phyloP scores from a whole-genome alignment of 441 rosid species.

The Bruguiera hainesii region DNA sequence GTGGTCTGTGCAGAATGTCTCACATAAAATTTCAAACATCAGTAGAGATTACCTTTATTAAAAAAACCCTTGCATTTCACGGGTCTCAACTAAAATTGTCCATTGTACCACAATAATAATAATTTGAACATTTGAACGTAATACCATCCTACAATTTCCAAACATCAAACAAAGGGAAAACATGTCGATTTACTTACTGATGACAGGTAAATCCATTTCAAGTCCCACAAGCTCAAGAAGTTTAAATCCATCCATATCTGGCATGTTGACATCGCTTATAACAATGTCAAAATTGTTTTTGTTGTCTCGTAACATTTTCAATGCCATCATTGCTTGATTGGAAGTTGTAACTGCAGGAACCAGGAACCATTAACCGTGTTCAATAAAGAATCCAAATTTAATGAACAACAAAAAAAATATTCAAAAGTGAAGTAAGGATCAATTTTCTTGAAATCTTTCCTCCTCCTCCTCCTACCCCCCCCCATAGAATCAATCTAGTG shows the following conservation, averaged over 20 bases:
- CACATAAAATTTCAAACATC: too few species aligned
- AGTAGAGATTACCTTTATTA: too few species aligned
- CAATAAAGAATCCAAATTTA: slow-evolving; percentile 11
- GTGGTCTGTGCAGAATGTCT: too few species aligned
- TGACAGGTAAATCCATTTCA: slow-evolving; percentile 77
- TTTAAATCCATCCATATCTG: slow-evolving; percentile 96
- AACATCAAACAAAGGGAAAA: slow-evolving; percentile 8
- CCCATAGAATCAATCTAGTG: too few species aligned
- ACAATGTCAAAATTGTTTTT: slow-evolving; percentile 71
- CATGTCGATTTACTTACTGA: slow-evolving; percentile 30
- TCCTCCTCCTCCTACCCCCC: background rate
- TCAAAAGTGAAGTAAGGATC: background rate
- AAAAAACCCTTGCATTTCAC: too few species aligned
- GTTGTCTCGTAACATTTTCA: slow-evolving; percentile 80
- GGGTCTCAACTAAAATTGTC: too few species aligned
- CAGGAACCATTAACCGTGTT: slow-evolving; percentile 12
- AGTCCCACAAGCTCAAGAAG: slow-evolving; percentile 95
- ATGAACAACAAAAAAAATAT: background rate
- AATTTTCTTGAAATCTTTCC: background rate
- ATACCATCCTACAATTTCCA: background rate
- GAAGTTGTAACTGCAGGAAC: slow-evolving; percentile 65
- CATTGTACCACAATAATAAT: too few species aligned
- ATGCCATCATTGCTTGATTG: slow-evolving; percentile 66
- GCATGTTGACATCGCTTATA: slow-evolving; percentile 99
- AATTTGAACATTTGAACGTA: too few species aligned